Evolutionary conservation across 306 rosid genomes (phyloP).

Genomic region (Quercus mongolica): DNA sequence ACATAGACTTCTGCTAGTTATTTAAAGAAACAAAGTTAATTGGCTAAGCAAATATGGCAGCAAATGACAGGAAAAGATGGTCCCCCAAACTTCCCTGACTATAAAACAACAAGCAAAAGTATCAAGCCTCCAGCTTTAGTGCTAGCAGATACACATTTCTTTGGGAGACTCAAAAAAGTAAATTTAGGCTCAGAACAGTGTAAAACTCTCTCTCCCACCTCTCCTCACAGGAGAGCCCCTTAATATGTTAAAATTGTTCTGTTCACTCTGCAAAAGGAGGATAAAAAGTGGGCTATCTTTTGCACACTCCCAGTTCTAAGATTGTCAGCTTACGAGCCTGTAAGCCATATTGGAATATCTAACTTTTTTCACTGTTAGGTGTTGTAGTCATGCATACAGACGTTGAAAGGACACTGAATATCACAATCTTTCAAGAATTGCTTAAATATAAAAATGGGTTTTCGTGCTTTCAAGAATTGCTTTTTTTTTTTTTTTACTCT

Average conservation of each 20-base stretch:
- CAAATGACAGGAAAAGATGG: conserved; percentile 54
- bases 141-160: conserved; percentile 55
- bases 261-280: conserved; percentile 45
- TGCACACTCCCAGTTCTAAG: conserved; percentile 79
- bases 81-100: conserved; percentile 51
- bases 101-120: conserved; percentile 49
- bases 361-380: conserved; percentile 35
- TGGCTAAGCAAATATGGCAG: conserved; percentile 42
- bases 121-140: conserved; percentile 59
- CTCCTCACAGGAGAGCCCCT: conserved; percentile 39
- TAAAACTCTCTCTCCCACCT: conserved; percentile 17
- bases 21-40: conserved; percentile 50
- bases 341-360: conserved; percentile 35
- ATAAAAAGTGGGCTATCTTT: conserved; percentile 67
- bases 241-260: conserved; percentile 46
- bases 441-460: neutral
- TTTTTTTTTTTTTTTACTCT: too few relatives aligned
- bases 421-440: conserved; percentile 32
- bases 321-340: conserved; percentile 63
- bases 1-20: conserved; percentile 54
- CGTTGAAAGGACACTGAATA: conserved; percentile 62
- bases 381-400: conserved; percentile 46
- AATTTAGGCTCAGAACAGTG: conserved; percentile 37
- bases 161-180: conserved; percentile 64
- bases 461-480: conserved; percentile 3